These are phyloP conservation scores for Fraxinus sp. DNA, from an alignment of 305 asterid genomes.

Conservation along the genomic window DNA sequence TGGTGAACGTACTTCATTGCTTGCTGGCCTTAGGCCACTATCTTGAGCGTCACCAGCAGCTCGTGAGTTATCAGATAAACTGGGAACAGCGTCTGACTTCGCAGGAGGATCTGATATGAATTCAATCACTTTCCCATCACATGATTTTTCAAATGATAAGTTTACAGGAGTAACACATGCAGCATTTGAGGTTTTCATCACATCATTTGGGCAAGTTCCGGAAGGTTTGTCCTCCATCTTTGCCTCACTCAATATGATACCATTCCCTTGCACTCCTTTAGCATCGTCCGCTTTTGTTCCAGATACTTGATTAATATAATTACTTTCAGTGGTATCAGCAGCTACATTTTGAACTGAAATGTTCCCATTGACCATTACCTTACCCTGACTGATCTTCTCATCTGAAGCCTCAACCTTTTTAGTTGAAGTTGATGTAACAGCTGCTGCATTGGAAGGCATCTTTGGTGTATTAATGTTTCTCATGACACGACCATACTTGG, in stretches of 20 bases:
- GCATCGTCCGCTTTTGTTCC: constrained; percentile 35
- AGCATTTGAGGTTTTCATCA: constrained; percentile 33
- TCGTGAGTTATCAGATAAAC: constrained; percentile 38
- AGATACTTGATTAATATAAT: constrained; percentile 36
- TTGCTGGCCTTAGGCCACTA: constrained; percentile 20
- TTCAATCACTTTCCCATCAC: constrained; percentile 39
- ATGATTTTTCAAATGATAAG: constrained; percentile 28
- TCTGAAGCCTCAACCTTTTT: constrained; percentile 42
- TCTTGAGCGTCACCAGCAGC: constrained; percentile 25
- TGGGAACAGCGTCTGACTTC: constrained; percentile 25
- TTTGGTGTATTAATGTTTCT: constrained; percentile 64
- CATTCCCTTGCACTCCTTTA: constrained; percentile 41
- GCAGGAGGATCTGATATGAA: constrained; percentile 33
- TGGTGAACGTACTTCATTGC: constrained; percentile 34
- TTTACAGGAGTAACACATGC: constrained; percentile 40
- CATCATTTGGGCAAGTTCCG: constrained; percentile 35
- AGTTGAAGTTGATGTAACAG: constrained; percentile 42
- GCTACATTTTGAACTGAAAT: constrained; percentile 36
- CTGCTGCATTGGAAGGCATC: constrained; percentile 40
- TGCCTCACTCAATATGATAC: constrained; percentile 32
- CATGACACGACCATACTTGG: constrained; percentile 97
- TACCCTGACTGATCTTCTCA: constrained; percentile 46
- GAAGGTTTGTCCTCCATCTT: constrained; percentile 43
- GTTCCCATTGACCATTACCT: constrained; percentile 48
- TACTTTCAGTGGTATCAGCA: constrained; percentile 32